These are phyloP conservation scores for Aspergillus fumigatiaffinis DNA, from an alignment of 2,329 filamentous ascomycete species.

Conservation along the genomic window DNA sequence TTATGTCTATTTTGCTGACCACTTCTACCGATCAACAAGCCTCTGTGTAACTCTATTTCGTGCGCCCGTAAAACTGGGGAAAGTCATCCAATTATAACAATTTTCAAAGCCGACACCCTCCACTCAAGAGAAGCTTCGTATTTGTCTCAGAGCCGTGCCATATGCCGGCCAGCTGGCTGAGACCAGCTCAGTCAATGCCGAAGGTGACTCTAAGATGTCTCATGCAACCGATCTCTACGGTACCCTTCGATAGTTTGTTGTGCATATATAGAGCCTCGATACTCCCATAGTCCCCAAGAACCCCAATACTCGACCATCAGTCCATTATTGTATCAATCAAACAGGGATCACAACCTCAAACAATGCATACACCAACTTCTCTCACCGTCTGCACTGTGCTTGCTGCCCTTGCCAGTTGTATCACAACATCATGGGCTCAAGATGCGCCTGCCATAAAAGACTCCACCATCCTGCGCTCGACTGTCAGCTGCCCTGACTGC, in stretches of 20 bases:
- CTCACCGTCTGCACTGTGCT: background rate
- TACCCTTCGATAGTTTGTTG: background rate
- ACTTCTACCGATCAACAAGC: background rate
- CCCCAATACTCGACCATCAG: background rate
- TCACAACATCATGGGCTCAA: background rate
- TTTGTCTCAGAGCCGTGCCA: background rate
- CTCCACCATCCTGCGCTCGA: constrained; percentile 12
- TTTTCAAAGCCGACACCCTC: background rate
- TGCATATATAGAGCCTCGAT: background rate
- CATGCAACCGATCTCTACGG: background rate
- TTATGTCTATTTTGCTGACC: background rate
- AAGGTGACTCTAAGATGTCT: background rate
- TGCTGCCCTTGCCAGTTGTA: background rate
- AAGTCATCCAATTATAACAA: background rate
- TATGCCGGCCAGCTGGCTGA: background rate
- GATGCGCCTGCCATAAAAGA: constrained; percentile 9
- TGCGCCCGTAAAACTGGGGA: background rate
- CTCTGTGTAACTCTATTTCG: background rate
- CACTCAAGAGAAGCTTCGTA: background rate
- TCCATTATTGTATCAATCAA: background rate
- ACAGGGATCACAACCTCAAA: background rate
- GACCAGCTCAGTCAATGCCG: background rate
- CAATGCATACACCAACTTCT: background rate
- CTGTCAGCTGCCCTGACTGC: constrained; percentile 7
- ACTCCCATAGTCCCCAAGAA: too few relatives aligned